phyloP scores from a whole-genome alignment of 345 rosid genomes.

The Laguncularia racemosa region DNA sequence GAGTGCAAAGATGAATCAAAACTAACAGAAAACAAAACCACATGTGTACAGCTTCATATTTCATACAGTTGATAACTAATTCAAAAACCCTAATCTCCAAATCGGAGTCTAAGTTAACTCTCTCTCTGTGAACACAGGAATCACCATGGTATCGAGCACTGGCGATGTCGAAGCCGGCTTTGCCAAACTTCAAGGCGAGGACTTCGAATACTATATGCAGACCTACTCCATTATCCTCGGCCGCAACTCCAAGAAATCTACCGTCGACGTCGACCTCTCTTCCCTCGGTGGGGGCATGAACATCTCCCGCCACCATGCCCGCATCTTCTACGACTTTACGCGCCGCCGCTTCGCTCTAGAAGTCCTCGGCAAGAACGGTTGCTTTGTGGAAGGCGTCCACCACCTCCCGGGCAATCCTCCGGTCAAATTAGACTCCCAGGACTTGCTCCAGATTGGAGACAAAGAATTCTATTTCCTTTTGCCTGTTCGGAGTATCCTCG shows the following conservation, averaged over 20 bases:
- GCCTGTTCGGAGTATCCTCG: conserved; percentile 81
- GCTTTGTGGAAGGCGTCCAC: conserved; percentile 93
- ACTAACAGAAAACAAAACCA: too few species aligned
- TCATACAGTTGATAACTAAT: too few species aligned
- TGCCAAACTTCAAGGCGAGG: conserved; percentile 96
- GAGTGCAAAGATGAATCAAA: too few species aligned
- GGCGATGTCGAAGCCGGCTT: conserved; percentile 95
- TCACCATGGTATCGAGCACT: conserved; percentile 39
- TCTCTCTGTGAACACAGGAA: not conserved
- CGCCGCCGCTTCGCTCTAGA: conserved; percentile 95
- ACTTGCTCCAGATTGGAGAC: conserved; percentile 89
- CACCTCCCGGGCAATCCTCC: conserved; percentile 94
- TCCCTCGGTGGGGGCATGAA: conserved; percentile 98
- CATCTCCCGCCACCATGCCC: conserved; percentile 91
- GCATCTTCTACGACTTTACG: conserved; percentile 92
- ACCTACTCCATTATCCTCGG: conserved; percentile 92
- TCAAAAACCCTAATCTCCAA: too few species aligned
- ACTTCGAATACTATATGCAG: conserved; percentile 97
- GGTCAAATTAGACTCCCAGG: conserved; percentile 91
- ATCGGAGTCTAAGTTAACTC: too few species aligned
- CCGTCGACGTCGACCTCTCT: conserved; percentile 88
- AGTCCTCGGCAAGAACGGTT: conserved; percentile 97
- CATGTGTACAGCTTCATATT: too few species aligned
- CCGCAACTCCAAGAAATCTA: conserved; percentile 92
- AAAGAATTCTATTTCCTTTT: conserved; percentile 87